Percentiles rank a stretch among this genome's conserved stretches.
Conservation (phyloP, 257 asterid species). For the Nicotiana sylvestris region DNA sequence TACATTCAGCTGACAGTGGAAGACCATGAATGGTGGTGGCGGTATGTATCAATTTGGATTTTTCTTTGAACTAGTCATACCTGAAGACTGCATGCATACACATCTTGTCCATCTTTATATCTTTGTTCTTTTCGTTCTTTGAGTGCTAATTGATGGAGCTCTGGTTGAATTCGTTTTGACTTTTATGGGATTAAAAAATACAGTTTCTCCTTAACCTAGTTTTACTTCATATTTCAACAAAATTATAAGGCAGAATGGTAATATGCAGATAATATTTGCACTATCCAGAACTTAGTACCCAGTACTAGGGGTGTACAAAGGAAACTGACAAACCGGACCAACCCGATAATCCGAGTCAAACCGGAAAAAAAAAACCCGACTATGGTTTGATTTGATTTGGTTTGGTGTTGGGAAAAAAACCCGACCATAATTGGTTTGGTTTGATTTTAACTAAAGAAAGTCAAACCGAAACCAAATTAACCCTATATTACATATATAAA, state of each 20-base stretch:
- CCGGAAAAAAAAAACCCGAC: too few species aligned
- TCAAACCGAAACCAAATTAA: too few species aligned
- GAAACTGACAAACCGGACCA: too few species aligned
- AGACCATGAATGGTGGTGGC: slow-evolving; percentile 88
- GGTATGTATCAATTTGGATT: slow-evolving; percentile 34
- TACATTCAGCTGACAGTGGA: slow-evolving; percentile 74
- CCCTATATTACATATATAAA: too few species aligned
- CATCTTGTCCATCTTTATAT: neutral
- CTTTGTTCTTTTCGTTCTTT: neutral
- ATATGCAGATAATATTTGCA: neutral
- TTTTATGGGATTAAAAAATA: neutral
- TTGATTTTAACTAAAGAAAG: too few species aligned
- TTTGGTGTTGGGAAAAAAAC: too few species aligned
- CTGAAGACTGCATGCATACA: neutral
- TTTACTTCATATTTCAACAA: neutral
- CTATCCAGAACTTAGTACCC: too few species aligned
- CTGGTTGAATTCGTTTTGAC: neutral
- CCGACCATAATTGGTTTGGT: too few species aligned
- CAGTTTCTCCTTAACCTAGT: neutral
- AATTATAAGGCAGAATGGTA: neutral
- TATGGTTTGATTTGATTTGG: too few species aligned
- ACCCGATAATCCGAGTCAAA: too few species aligned
- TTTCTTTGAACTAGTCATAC: neutral
- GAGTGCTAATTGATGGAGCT: neutral
- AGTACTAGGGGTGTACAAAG: neutral